Conservation (phyloP, 176 grass and related monocot species). For the Coix lacrymajobi region DNA sequence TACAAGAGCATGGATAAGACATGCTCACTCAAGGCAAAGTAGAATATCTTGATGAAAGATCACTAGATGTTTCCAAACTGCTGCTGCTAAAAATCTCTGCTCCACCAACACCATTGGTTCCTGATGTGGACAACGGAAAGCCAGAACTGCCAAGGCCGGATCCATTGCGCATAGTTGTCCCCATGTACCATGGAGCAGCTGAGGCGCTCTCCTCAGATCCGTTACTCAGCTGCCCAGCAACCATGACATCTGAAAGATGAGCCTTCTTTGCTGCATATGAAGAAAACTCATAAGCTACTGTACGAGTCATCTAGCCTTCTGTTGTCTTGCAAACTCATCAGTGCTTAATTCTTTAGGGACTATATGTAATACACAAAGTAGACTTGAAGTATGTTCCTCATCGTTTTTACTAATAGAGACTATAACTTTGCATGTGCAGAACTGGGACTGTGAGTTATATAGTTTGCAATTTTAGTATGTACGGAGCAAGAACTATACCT, state of each 20-base stretch:
- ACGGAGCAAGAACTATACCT: not conserved
- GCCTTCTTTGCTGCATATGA: constrained; percentile 25
- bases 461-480: not conserved
- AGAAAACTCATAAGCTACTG: not conserved
- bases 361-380: not conserved
- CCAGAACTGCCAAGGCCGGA: not conserved
- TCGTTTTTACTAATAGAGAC: not conserved
- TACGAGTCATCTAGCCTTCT: not conserved
- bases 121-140: not conserved
- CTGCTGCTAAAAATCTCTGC: constrained; percentile 14
- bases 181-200: constrained; percentile 16
- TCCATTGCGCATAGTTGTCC: not conserved
- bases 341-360: not conserved
- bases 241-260: not conserved
- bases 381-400: not conserved
- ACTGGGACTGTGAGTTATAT: not conserved
- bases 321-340: not conserved
- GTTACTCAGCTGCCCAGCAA: not conserved
- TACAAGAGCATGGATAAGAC: not conserved
- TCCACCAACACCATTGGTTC: not conserved
- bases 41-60: not conserved
- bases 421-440: not conserved
- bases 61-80: constrained; percentile 15
- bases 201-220: constrained; percentile 14
- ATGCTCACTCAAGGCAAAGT: not conserved